Base-by-base conservation (phyloP, 2,329 filamentous ascomycete genomes). In the Arthroderma sp. region DNA sequence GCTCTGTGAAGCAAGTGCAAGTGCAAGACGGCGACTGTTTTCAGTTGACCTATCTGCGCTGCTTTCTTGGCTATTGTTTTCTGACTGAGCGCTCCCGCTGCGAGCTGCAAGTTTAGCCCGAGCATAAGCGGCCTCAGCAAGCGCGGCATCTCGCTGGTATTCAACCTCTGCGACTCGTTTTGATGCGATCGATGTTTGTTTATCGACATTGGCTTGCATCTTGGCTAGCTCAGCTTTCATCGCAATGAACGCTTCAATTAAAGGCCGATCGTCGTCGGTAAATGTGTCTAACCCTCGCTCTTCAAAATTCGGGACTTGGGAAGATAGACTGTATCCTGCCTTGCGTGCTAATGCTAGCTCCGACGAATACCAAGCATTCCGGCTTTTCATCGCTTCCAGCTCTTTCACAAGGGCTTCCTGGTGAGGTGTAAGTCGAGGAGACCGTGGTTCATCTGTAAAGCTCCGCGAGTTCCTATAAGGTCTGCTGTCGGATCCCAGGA, bases 331-430 rank as follows among this genome's bases (percentile, higher is more conserved):
- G 57, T 96, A 98, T 4, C 91, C 91, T 36, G 86, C 78, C 64
- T 94, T 94, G 41, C 84, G 80, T 5, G 91, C 93, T 51, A 98
- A 70, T 47, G 94, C 86, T 38, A 98, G 71, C 64, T 98, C 91
- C 0, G 89, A 95, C 5, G 87, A 86, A 63, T 94, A 95, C 91
- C 91, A 98, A 0, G 89, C 89, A 64, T 94, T 96, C 42, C 84
- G 78, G 57, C 83, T 91, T 56, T 86, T 85, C 3, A 82, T 75
- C 6, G 79, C 73, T 59, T 98, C 89, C 2, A 98, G 72, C 59
- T 98, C 91, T 59, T 91, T 89, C 9, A 86, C 71, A 8, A 95
- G 64, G 0, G 83, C 80, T 50, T 75, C 77, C 50, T 71, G 68
- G 42, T 71, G 52, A 54, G 66, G 58, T 3, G 63, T 69, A 34